Conservation (phyloP, 2,329 filamentous ascomycete species). For the Aureobasidium sp. region DNA sequence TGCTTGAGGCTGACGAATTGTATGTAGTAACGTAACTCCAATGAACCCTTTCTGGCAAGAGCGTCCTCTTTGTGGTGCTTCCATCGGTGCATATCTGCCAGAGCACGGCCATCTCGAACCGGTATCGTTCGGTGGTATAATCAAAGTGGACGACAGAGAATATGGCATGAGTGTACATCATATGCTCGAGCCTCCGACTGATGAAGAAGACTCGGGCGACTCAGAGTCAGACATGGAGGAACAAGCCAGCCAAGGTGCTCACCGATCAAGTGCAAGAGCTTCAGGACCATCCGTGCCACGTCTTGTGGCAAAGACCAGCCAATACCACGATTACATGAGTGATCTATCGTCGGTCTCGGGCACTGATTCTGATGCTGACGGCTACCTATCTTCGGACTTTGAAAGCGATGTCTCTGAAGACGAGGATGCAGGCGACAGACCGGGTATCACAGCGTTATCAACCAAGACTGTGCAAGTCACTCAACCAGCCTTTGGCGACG, state of each 20-base stretch:
- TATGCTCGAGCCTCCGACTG: constrained; percentile 66
- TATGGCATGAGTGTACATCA: constrained; percentile 97
- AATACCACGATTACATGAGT: constrained; percentile 38
- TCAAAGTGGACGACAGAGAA: constrained; percentile 67
- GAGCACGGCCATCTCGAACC: constrained; percentile 79
- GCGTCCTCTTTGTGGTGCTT: constrained; percentile 74
- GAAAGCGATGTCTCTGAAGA: constrained; percentile 27
- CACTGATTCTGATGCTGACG: constrained; percentile 42
- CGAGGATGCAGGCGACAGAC: constrained; percentile 55
- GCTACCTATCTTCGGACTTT: constrained; percentile 27
- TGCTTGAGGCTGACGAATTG: constrained; percentile 9
- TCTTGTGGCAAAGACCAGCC: constrained; percentile 22
- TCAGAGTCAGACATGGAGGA: constrained; percentile 38
- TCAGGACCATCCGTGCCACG: constrained; percentile 16
- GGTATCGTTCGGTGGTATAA: constrained; percentile 81
- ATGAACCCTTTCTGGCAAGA: constrained; percentile 69
- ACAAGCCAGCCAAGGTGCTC: constrained; percentile 15
- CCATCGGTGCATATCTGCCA: constrained; percentile 76
- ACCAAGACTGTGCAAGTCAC: constrained; percentile 75
- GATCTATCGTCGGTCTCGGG: constrained; percentile 15
- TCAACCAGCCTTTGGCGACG: constrained; percentile 72
- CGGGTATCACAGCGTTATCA: constrained; percentile 65
- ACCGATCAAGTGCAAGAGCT: constrained; percentile 8
- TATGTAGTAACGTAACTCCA: constrained; percentile 5
- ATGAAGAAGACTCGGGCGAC: constrained; percentile 40